Evolutionary conservation across 129 eudicot species (phyloP).

Genomic region (Escallonia rubra): DNA sequence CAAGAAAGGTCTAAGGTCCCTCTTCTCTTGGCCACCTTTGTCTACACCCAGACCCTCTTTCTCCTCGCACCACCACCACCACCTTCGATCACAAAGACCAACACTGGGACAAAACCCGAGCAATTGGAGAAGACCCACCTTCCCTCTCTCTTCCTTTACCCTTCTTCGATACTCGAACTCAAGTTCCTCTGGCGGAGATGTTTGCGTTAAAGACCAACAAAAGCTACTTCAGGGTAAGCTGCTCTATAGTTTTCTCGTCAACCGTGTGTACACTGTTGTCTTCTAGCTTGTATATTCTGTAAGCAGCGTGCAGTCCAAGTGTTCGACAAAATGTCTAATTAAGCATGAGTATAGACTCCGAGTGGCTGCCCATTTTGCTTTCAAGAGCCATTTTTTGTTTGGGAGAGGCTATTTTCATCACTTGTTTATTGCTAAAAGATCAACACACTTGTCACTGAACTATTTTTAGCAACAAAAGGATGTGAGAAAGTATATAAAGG

Average conservation of each 20-base stretch:
- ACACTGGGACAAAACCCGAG: slow-evolving; percentile 7
- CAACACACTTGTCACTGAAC: neutral
- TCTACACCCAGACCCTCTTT: neutral
- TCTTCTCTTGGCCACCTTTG: slow-evolving; percentile 16
- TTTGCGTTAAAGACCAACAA: slow-evolving; percentile 5
- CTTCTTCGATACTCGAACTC: slow-evolving; percentile 11
- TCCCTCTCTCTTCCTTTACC: slow-evolving; percentile 12
- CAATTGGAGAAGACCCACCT: slow-evolving; percentile 8
- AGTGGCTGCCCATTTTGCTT: neutral
- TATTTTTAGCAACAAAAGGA: neutral
- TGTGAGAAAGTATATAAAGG: neutral
- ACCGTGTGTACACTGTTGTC: neutral
- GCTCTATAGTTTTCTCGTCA: neutral
- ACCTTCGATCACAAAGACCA: slow-evolving; percentile 10
- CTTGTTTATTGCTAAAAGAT: neutral
- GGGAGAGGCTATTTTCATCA: neutral
- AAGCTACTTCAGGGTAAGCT: slow-evolving; percentile 8
- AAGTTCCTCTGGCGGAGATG: slow-evolving; percentile 9
- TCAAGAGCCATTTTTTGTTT: neutral
- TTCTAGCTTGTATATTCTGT: neutral
- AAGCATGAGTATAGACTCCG: neutral
- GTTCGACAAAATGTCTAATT: slow-evolving; percentile 24
- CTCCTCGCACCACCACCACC: slow-evolving; percentile 6
- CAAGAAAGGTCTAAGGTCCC: slow-evolving; percentile 10
- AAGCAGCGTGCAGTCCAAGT: slow-evolving; percentile 15